Base-by-base conservation (phyloP, 73 alveolate species). In the Tetrahymena borealis region DNA sequence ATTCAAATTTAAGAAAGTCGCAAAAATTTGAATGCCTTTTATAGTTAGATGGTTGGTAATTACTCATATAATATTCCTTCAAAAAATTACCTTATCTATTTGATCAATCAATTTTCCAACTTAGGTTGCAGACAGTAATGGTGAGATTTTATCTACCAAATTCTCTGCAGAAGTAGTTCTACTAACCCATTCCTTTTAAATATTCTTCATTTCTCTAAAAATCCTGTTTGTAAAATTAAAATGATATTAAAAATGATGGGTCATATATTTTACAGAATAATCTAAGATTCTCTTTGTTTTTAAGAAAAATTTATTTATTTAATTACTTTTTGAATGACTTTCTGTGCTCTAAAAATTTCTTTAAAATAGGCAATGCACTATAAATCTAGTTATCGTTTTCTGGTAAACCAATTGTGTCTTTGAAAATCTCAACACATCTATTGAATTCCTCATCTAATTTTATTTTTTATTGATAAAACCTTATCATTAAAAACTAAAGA, bases 391-490 rank as follows among this genome's bases (percentile, higher is more conserved):
- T 32, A 40, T 90, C 91, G 37, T 93, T 92, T 79, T 93, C 95
- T 41, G 92, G 77, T 24, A 85, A 39, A 2, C 95, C 95, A 16
- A 92, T 93, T 7, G 91, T 78, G 32, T 93, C 95, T 85, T 93
- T 93, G 37, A 93, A 93, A 39, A 40, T 38, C 39, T 93, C 91
- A 0, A 93, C 85, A 93, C 91, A 93, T 42, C 91, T 92, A 41
- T 93, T 40, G 32, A 93, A 93, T 79, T 93, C 95, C n/a, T 93
- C 95, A 85, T 93, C 95, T 39, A 60, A 41, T 0, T 41, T 41
- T 18, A 41, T 5, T 41, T 41, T 18, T 11, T 60, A 6, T 39
- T 78, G 10, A 79, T 33, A 13, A 85, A 37, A 32, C 79, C 20
- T 38, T 32, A 78, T 78, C 28, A 36, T 35, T 78, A 37, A 78